Evolutionary conservation across 495 filamentous ascomycete species (phyloP).

Genomic region (Wilcoxina mikolae): DNA sequence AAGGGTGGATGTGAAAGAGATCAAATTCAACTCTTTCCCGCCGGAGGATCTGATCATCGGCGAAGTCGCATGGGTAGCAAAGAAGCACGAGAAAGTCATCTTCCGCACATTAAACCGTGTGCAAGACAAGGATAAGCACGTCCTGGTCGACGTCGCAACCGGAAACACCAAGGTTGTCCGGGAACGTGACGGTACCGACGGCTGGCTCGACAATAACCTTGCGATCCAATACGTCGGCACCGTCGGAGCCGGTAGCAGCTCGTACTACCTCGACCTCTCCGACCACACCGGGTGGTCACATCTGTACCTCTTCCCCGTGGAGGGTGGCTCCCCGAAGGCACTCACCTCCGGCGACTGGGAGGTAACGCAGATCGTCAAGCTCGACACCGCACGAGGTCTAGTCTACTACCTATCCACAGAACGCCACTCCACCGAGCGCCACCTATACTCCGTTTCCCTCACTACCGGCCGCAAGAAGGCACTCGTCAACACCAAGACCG

Average conservation of each 20-base stretch:
- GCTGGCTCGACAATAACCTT: constrained; percentile 42
- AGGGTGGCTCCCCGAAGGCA: constrained; percentile 33
- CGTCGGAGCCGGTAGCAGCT: background rate
- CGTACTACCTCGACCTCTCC: constrained; percentile 41
- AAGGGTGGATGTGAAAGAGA: constrained; percentile 15
- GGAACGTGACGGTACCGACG: constrained; percentile 39
- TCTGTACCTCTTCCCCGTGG: constrained; percentile 40
- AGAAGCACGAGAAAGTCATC: constrained; percentile 36
- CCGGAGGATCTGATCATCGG: constrained; percentile 40
- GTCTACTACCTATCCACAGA: constrained; percentile 44
- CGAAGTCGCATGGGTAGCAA: constrained; percentile 44
- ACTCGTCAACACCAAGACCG: constrained; percentile 36
- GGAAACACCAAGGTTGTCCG: constrained; percentile 32
- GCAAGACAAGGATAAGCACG: constrained; percentile 41
- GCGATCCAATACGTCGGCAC: constrained; percentile 32
- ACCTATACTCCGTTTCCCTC: constrained; percentile 41
- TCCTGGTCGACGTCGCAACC: constrained; percentile 34
- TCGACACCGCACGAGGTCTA: constrained; percentile 36
- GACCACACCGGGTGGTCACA: constrained; percentile 43
- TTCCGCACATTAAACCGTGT: constrained; percentile 44
- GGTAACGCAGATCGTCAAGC: constrained; percentile 36
- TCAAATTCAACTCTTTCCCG: constrained; percentile 35
- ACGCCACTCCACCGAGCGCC: constrained; percentile 40
- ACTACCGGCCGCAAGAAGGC: constrained; percentile 32
- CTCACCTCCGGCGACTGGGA: constrained; percentile 45